phyloP scores from a whole-genome alignment of 441 rosid genomes.

The Bocquillonia castaneifolia region DNA sequence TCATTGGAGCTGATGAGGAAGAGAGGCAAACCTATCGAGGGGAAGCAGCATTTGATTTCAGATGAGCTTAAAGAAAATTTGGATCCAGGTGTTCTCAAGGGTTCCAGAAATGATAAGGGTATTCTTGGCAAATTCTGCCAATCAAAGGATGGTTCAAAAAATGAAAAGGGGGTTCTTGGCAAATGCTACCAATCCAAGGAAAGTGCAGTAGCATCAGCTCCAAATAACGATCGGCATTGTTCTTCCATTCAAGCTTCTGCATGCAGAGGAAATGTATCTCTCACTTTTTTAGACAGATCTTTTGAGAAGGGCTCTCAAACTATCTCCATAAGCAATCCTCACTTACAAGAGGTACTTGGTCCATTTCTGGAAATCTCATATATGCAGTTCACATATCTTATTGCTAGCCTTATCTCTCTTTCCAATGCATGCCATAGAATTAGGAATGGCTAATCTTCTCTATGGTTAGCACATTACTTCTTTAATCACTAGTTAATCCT shows the following conservation, averaged over 20 bases:
- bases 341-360: slow-evolving; percentile 9
- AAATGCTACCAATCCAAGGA: slow-evolving; percentile 17
- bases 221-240: slow-evolving; percentile 1
- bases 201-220: slow-evolving; percentile 1
- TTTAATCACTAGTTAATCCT: neutral
- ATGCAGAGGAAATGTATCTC: slow-evolving; percentile 1
- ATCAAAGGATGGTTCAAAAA: slow-evolving; percentile 19
- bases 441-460: neutral
- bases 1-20: slow-evolving; percentile 30
- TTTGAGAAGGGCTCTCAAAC: slow-evolving; percentile 14
- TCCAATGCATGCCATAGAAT: neutral
- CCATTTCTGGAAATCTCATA: neutral
- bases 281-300: slow-evolving; percentile 1
- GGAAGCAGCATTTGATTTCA: slow-evolving; percentile 21
- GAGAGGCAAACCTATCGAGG: slow-evolving; percentile 22
- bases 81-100: slow-evolving; percentile 18
- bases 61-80: slow-evolving; percentile 21
- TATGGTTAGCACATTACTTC: neutral
- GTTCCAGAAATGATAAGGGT: slow-evolving; percentile 15
- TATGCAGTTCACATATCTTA: neutral
- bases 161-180: neutral
- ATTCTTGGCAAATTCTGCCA: slow-evolving; percentile 1
- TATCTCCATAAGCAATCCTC: slow-evolving; percentile 3
- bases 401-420: neutral
- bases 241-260: slow-evolving; percentile 14